phyloP scores from a whole-genome alignment of 2,329 filamentous ascomycete species.

The Penicillium oxalicum region DNA sequence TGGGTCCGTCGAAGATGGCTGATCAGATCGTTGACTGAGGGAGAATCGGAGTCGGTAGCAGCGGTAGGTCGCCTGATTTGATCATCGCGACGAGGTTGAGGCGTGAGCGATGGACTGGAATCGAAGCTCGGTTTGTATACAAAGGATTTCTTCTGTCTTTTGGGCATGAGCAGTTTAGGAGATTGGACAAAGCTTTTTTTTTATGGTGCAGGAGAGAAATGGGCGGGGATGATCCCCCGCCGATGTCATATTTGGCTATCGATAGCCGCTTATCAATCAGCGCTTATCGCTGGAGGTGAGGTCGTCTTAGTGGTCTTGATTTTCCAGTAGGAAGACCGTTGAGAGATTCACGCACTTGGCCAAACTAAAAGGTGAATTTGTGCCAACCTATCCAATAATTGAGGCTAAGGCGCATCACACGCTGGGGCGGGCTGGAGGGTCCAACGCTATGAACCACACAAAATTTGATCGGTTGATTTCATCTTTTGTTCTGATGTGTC shows the following conservation, averaged over 20 bases:
- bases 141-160: slow-evolving; percentile 39
- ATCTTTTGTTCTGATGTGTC: too few species aligned
- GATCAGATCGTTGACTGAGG: slow-evolving; percentile 45
- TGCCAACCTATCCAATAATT: too few species aligned
- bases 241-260: slow-evolving; percentile 1
- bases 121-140: slow-evolving; percentile 38
- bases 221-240: slow-evolving; percentile 1
- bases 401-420: too few species aligned
- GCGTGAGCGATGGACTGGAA: slow-evolving; percentile 37
- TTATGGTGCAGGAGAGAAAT: background rate
- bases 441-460: too few species aligned
- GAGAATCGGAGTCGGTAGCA: slow-evolving; percentile 17
- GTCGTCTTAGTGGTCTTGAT: too few species aligned
- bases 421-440: too few species aligned
- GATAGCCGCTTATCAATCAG: background rate
- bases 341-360: too few species aligned
- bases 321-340: too few species aligned
- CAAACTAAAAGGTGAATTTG: too few species aligned
- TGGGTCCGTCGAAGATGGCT: slow-evolving; percentile 42
- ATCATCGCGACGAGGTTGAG: slow-evolving; percentile 26
- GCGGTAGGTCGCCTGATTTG: slow-evolving; percentile 17
- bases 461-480: too few species aligned
- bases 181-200: too few species aligned
- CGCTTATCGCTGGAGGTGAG: background rate
- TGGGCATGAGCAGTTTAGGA: slow-evolving; percentile 37